A percentile compares a stretch with the other conserved stretches of the same genome.
phyloP scores from a whole-genome alignment of 2,329 filamentous ascomycete species.

The Talaromyces islandicus region DNA sequence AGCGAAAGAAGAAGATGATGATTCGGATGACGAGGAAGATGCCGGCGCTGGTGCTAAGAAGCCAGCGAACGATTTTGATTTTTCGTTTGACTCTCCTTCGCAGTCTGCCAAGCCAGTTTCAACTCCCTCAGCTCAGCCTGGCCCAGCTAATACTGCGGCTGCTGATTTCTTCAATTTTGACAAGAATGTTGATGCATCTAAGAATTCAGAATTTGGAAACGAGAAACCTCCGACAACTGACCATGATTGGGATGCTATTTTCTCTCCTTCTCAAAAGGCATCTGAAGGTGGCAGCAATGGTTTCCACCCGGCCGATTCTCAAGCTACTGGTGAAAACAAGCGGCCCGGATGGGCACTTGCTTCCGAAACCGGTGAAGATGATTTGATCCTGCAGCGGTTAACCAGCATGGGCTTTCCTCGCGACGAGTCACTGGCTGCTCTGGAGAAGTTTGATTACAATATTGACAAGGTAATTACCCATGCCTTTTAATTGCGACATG shows the following conservation, averaged over 20 bases:
- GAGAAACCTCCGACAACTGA: constrained; percentile 32
- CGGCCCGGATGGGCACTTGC: constrained; percentile 62
- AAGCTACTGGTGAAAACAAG: constrained; percentile 5
- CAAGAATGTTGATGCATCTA: constrained; percentile 25
- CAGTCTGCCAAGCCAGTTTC: constrained; percentile 21
- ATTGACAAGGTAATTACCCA: constrained; percentile 84
- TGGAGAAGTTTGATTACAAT: constrained; percentile 96
- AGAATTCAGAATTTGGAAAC: constrained; percentile 34
- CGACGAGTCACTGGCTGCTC: constrained; percentile 64
- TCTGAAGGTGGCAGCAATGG: constrained; percentile 9
- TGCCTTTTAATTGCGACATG: constrained; percentile 2
- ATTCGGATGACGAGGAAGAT: constrained; percentile 55
- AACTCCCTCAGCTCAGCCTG: constrained; percentile 10
- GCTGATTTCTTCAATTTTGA: constrained; percentile 38
- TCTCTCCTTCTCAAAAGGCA: constrained; percentile 57
- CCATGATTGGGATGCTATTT: constrained; percentile 94
- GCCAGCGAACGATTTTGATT: constrained; percentile 33
- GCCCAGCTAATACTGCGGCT: constrained; percentile 17
- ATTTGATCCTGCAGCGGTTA: constrained; percentile 82
- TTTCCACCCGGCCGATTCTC: constrained; percentile 3
- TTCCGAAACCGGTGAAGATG: constrained; percentile 73
- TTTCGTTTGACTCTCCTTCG: constrained; percentile 40
- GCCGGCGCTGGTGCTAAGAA: constrained; percentile 22
- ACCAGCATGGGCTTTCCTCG: constrained; percentile 84
- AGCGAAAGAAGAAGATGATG: constrained; percentile 38